phyloP scores from a whole-genome alignment of 2,329 filamentous ascomycete genomes.

The Pseudogymnoascus sp. region DNA sequence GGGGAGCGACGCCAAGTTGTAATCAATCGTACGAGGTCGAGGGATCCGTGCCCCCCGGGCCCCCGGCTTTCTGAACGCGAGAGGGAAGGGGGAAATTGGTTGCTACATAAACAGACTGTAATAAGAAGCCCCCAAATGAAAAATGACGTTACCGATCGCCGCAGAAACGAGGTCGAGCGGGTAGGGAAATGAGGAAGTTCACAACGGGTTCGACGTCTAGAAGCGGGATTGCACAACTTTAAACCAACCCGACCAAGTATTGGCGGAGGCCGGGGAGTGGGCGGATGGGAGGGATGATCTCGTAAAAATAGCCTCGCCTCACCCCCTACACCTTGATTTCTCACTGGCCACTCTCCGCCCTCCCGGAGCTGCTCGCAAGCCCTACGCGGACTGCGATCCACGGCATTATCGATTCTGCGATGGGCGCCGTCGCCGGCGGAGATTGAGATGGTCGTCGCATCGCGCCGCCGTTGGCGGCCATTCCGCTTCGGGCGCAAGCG shows the following conservation, averaged over 20 bases:
- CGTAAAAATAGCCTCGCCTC: neutral
- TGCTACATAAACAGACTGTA: neutral
- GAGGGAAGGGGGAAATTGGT: neutral
- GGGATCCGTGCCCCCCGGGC: neutral
- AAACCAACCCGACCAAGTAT: neutral
- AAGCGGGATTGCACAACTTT: slow-evolving; percentile 4
- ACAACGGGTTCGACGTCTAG: neutral
- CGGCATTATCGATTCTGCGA: neutral
- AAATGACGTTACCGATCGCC: neutral
- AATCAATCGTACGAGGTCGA: neutral
- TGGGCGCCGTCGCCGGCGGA: neutral
- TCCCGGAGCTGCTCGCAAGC: neutral
- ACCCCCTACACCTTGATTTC: no score
- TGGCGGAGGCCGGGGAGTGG: neutral
- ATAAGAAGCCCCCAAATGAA: neutral
- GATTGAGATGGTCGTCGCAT: neutral
- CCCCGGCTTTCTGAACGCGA: neutral
- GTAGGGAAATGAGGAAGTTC: neutral
- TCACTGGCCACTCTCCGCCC: neutral
- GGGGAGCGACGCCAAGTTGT: neutral
- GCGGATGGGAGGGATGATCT: neutral
- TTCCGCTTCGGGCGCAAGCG: neutral
- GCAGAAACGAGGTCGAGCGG: neutral
- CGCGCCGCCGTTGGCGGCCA: neutral
- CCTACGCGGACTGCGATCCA: neutral